Conservation (phyloP, 768 basidiomycete genomes). For the Kwoniella heveanensis region DNA sequence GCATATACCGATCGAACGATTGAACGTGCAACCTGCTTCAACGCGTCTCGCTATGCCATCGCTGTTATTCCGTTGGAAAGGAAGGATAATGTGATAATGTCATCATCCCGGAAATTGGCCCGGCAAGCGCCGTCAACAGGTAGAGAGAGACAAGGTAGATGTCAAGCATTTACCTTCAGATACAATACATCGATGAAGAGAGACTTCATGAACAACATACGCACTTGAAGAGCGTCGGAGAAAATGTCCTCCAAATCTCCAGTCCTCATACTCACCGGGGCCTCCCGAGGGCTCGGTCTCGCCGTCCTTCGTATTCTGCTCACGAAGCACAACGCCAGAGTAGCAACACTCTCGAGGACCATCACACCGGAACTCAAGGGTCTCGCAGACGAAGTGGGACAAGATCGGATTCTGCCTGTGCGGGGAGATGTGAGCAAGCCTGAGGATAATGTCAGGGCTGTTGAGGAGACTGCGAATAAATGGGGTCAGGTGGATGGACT, state of each 20-base stretch:
- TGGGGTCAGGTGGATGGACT: conserved; percentile 74
- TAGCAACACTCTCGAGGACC: conserved; percentile 76
- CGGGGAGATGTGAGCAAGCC: conserved; percentile 64
- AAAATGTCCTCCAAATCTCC: conserved; percentile 52
- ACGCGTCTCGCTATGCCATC: no score
- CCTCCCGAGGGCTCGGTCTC: conserved; percentile 76
- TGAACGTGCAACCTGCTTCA: background rate
- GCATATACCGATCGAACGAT: background rate
- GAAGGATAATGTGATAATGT: no score
- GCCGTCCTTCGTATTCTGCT: conserved; percentile 72
- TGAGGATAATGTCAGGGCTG: conserved; percentile 58
- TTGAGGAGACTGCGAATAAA: conserved; percentile 61
- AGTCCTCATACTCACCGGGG: conserved; percentile 79
- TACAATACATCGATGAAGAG: no score
- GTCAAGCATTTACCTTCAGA: no score
- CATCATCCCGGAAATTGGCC: background rate
- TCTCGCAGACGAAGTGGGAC: conserved; percentile 22
- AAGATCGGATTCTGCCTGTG: conserved; percentile 32
- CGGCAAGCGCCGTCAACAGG: background rate
- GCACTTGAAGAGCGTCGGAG: no score
- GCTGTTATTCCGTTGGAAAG: no score
- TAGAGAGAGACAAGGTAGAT: background rate
- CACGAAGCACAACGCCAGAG: conserved; percentile 65
- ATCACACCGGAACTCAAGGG: conserved; percentile 66
- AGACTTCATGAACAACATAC: no score